These are phyloP conservation scores for Trichoderma gamsii DNA, from an alignment of 495 filamentous ascomycete genomes.

Conservation along the genomic window DNA sequence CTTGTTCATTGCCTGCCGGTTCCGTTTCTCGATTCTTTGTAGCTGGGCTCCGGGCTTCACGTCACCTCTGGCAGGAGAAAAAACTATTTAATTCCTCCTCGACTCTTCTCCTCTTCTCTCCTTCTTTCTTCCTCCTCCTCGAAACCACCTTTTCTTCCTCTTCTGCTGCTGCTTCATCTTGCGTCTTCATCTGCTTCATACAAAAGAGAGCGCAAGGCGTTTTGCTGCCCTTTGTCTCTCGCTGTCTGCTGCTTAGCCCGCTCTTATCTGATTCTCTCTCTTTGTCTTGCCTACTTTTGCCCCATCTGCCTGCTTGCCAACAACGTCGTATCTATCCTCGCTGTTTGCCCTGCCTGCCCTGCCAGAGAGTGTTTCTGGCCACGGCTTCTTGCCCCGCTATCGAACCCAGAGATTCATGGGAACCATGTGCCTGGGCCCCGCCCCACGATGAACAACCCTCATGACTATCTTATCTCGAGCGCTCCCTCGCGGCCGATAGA, in stretches of 20 bases:
- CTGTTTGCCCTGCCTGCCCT: background rate
- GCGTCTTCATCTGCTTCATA: background rate
- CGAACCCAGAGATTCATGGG: conserved; percentile 8
- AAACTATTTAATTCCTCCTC: conserved; percentile 3
- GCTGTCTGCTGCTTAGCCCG: background rate
- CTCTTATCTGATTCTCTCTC: background rate
- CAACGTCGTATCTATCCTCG: background rate
- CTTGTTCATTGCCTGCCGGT: conserved; percentile 20
- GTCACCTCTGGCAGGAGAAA: background rate
- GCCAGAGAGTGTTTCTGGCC: background rate
- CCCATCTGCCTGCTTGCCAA: conserved; percentile 8
- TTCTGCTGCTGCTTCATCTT: conserved; percentile 12
- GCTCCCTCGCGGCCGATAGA: conserved; percentile 22
- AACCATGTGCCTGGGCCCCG: conserved; percentile 36
- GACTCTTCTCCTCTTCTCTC: conserved; percentile 15
- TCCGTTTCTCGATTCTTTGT: conserved; percentile 24
- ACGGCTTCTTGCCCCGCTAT: conserved; percentile 10
- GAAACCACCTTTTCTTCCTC: conserved; percentile 16
- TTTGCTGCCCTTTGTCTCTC: background rate
- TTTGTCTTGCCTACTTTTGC: background rate
- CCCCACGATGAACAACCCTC: conserved; percentile 25
- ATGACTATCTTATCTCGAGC: conserved; percentile 17
- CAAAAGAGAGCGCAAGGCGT: background rate
- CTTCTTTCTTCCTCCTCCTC: background rate
- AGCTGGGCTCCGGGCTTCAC: background rate